phyloP scores from a whole-genome alignment of 2,329 filamentous ascomycete species.

The Neocatenulostroma microsporum region DNA sequence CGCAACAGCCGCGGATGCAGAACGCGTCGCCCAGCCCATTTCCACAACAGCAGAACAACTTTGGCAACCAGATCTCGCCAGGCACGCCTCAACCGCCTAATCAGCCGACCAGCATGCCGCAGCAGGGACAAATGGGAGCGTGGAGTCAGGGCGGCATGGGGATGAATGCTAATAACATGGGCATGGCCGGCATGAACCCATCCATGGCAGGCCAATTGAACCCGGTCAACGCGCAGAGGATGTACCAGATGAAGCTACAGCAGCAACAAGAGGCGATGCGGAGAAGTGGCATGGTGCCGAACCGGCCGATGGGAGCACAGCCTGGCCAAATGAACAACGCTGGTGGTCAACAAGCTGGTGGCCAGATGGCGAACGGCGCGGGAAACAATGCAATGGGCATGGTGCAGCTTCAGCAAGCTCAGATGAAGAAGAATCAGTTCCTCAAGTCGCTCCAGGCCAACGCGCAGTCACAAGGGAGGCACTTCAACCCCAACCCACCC shows the following conservation, averaged over 20 bases:
- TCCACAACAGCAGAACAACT: conserved; percentile 22
- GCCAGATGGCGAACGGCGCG: conserved; percentile 20
- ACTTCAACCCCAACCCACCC: conserved; percentile 65
- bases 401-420: conserved; percentile 16
- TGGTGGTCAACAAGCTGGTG: conserved; percentile 15
- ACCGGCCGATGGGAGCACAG: conserved; percentile 20
- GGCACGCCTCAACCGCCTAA: conserved; percentile 12
- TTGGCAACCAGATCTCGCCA: conserved; percentile 38
- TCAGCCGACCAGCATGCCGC: conserved; percentile 15
- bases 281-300: conserved; percentile 24
- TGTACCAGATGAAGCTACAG: conserved; percentile 80
- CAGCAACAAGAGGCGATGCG: conserved; percentile 62
- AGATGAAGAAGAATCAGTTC: conserved; percentile 25
- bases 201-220: conserved; percentile 38
- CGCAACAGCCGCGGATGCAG: conserved; percentile 54
- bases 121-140: conserved; percentile 21
- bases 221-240: conserved; percentile 61
- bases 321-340: conserved; percentile 20
- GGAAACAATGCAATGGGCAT: conserved; percentile 12
- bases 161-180: conserved; percentile 15
- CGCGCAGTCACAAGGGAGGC: conserved; percentile 65
- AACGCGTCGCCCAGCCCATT: conserved; percentile 91
- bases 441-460: conserved; percentile 70
- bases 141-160: conserved; percentile 14
- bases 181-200: conserved; percentile 28